These are phyloP conservation scores for Nepenthes gracilis DNA, from an alignment of 148 eudicot genomes.

Conservation along the genomic window DNA sequence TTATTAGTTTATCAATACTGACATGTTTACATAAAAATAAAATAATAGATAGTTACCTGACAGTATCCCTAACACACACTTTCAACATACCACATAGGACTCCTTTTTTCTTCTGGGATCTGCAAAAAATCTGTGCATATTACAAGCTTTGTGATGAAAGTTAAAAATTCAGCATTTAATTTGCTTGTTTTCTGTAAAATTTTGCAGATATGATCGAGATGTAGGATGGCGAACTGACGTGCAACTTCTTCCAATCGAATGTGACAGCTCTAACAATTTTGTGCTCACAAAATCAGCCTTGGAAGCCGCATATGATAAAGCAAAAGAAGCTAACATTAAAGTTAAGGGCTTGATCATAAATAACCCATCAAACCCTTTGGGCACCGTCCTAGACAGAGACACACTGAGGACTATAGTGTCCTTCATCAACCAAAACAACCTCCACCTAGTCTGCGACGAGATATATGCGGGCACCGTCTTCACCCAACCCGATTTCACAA, in stretches of 20 bases:
- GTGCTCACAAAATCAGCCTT: constrained; percentile 24
- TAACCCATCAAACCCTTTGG: constrained; percentile 47
- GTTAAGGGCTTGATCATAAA: constrained; percentile 40
- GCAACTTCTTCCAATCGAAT: constrained; percentile 26
- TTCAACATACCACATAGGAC: no score
- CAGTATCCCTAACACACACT: no score
- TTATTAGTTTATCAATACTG: no score
- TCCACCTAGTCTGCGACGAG: constrained; percentile 59
- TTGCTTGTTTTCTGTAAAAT: no score
- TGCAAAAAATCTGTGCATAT: no score
- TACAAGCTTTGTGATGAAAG: no score
- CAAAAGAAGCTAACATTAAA: constrained; percentile 18
- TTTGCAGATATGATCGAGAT: constrained; percentile 44
- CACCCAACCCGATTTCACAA: constrained; percentile 24
- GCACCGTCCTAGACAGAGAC: constrained; percentile 29
- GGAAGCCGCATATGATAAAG: constrained; percentile 29
- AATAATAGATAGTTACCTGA: no score
- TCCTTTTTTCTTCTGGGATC: no score
- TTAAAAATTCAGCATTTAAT: no score
- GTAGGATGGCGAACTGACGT: constrained; percentile 47
- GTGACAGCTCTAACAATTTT: constrained; percentile 30
- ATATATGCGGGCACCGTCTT: constrained; percentile 65
- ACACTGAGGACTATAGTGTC: constrained; percentile 34
- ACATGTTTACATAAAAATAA: no score
- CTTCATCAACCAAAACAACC: constrained; percentile 26